phyloP scores from a whole-genome alignment of 768 basidiomycete species.

The Xanthoconium stramineum region DNA sequence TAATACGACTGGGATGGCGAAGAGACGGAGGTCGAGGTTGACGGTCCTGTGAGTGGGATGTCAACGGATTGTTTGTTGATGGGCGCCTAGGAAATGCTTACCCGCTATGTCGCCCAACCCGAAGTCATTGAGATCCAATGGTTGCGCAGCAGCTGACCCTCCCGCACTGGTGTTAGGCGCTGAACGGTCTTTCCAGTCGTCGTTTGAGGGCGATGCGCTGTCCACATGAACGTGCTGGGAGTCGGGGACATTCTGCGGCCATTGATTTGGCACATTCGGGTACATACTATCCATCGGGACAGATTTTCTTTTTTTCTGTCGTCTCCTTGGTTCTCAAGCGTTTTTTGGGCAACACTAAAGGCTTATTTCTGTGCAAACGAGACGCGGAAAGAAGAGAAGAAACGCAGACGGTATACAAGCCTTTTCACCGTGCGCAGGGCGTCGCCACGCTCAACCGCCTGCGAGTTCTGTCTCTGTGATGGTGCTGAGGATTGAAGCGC shows the following conservation, averaged over 20 bases:
- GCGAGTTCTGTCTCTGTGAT: constrained; percentile 39
- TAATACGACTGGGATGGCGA: constrained; percentile 41
- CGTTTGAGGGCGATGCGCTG: constrained; percentile 28
- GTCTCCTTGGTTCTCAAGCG: constrained; percentile 40
- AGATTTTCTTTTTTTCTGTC: constrained; percentile 41
- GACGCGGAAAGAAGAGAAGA: constrained; percentile 34
- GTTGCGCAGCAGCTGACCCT: constrained; percentile 31
- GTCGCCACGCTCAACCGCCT: constrained; percentile 36
- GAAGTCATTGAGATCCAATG: constrained; percentile 43
- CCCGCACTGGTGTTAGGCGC: constrained; percentile 21
- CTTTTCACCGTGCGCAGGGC: constrained; percentile 39
- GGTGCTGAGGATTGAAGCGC: constrained; percentile 37
- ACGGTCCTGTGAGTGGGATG: constrained; percentile 27
- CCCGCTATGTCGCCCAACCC: constrained; percentile 41
- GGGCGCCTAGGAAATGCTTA: constrained; percentile 38
- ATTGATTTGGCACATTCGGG: constrained; percentile 42
- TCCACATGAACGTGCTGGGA: constrained; percentile 33
- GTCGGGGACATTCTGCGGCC: constrained; percentile 38
- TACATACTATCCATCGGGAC: constrained; percentile 46
- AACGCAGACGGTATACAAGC: constrained; percentile 37
- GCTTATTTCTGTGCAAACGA: constrained; percentile 46
- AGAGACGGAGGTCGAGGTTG: constrained; percentile 40
- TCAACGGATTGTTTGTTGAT: constrained; percentile 14
- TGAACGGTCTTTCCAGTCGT: constrained; percentile 40
- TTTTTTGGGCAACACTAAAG: constrained; percentile 40